Conservation (phyloP, 208 protist species). For the Zelonia costaricensis region DNA sequence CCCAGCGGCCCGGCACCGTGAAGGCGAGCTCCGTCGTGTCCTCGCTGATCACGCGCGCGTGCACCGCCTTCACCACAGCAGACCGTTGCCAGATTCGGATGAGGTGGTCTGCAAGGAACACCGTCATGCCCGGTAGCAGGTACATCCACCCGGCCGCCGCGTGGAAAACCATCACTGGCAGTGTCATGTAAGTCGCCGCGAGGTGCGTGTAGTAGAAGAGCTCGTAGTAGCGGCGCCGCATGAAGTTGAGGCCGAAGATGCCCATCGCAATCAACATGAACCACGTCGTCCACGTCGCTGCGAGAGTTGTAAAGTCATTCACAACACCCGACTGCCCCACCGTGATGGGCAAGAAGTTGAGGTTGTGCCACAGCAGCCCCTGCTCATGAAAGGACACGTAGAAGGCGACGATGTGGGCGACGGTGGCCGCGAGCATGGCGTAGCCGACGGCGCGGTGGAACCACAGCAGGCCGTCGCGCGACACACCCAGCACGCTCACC, state of each 20-base stretch:
- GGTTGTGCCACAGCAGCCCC: conserved; percentile 37
- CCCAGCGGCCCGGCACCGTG: conserved; percentile 9
- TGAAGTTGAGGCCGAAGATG: conserved; percentile 35
- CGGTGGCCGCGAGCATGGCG: conserved; percentile 28
- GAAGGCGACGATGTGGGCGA: conserved; percentile 34
- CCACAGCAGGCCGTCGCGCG: conserved; percentile 58
- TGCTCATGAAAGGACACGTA: conserved; percentile 24
- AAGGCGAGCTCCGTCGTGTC: conserved; percentile 31
- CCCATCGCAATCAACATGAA: conserved; percentile 53
- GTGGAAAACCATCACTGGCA: conserved; percentile 55
- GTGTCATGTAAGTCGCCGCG: conserved; percentile 40
- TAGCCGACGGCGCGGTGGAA: conserved; percentile 52
- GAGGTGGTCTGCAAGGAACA: conserved; percentile 56
- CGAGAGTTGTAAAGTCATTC: conserved; percentile 44
- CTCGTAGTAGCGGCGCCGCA: conserved; percentile 62
- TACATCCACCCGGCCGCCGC: conserved; percentile 61
- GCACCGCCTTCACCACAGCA: conserved; percentile 20
- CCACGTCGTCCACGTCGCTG: conserved; percentile 39
- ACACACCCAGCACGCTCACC: conserved; percentile 44
- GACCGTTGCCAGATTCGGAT: conserved; percentile 44
- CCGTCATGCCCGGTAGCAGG: conserved; percentile 50
- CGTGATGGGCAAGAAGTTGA: conserved; percentile 20
- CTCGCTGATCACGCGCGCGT: conserved; percentile 18
- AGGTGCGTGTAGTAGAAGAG: conserved; percentile 77
- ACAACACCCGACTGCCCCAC: conserved; percentile 15